Evolutionary conservation across 2,329 filamentous ascomycete genomes (phyloP).

Genomic region (Pseudocercospora ulei): DNA sequence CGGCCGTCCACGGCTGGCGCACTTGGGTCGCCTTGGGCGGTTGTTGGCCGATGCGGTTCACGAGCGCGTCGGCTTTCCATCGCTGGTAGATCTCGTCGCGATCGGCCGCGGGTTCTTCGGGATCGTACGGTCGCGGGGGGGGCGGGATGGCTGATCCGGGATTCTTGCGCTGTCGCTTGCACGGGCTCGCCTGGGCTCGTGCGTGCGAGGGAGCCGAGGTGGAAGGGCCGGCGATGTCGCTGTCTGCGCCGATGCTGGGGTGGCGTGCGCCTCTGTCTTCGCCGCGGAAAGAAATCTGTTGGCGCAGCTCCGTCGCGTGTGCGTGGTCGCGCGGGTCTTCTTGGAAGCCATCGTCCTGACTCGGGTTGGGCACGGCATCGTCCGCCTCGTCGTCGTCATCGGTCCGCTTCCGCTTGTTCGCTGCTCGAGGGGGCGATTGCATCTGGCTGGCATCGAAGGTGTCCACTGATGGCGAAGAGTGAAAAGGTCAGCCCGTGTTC

Average conservation of each 20-base stretch:
- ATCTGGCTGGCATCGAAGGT: too few species aligned
- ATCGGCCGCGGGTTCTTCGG: constrained; percentile 12
- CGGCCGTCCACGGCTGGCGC: constrained; percentile 33
- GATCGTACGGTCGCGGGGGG: constrained; percentile 16
- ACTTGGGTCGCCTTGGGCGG: constrained; percentile 17
- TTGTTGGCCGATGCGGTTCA: constrained; percentile 20
- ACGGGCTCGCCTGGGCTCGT: constrained; percentile 11
- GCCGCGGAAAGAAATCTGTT: constrained; percentile 29
- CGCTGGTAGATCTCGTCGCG: constrained; percentile 15
- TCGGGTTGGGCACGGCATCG: constrained; percentile 22
- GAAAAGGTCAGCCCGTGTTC: too few species aligned
- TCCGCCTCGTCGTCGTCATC: constrained; percentile 25
- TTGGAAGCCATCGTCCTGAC: constrained; percentile 42
- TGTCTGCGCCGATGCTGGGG: constrained; percentile 5
- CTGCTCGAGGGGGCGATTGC: too few species aligned
- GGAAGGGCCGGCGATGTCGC: constrained; percentile 12
- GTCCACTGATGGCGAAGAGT: too few species aligned
- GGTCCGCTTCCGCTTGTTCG: constrained; percentile 8
- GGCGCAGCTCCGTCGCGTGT: constrained; percentile 32
- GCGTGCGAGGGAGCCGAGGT: constrained; percentile 2
- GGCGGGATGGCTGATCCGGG: constrained; percentile 30
- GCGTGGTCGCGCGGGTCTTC: constrained; percentile 32
- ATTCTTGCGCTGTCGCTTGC: constrained; percentile 29
- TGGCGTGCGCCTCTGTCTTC: constrained; percentile 3
- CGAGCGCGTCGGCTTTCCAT: constrained; percentile 22